Evolutionary conservation across 202 grass and related monocot genomes (phyloP), one percentile per base, ranked within the genome.

Genomic region (Saccharum hybrid): DNA sequence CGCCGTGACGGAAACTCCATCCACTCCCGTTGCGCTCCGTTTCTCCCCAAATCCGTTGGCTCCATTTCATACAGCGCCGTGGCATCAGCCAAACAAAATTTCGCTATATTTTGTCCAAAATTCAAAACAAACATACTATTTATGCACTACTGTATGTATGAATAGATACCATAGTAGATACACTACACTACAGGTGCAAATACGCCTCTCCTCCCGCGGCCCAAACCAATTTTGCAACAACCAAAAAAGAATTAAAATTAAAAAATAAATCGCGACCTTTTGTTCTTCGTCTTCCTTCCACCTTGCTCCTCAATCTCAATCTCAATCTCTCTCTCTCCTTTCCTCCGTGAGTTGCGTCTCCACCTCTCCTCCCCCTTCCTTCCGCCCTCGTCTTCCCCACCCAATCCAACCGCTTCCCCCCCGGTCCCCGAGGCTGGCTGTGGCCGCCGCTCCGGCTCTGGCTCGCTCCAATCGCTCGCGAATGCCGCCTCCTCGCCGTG

Each of bases 321-420:
- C n/a, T n/a, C n/a, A n/a, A n/a, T n/a, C n/a, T n/a, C 4, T 80
- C 71, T n/a, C n/a, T 71, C 41, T 34, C 64, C 18, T 48, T 69
- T 68, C 57, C 69, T 72, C 79, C 90, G 71, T 68, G 70, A 51
- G 77, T 71, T 86, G 64, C n/a, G n/a, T n/a, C n/a, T n/a, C n/a
- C n/a, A n/a, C 74, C 72, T n/a, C 21, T 31, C 40, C 71, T 63
- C 66, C 49, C 26, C 26, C 26, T 26, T 41, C 14, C 49, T 38
- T 21, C 21, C 30, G 19, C 28, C 9, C 51, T 38, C 34, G 71
- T 38, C 30, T 8, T 48, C 74, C 39, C 82, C 63, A 45, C 19
- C 84, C 84, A 75, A 54, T 83, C 79, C 79, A 84, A 68, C 77
- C 40, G 52, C 28, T 23, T 42, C 19, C n/a, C n/a, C 16, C 40